Evolutionary conservation across 2,329 filamentous ascomycete species (phyloP), one percentile per base, ranked within the genome.

Genomic region (Aspergillus hortae): DNA sequence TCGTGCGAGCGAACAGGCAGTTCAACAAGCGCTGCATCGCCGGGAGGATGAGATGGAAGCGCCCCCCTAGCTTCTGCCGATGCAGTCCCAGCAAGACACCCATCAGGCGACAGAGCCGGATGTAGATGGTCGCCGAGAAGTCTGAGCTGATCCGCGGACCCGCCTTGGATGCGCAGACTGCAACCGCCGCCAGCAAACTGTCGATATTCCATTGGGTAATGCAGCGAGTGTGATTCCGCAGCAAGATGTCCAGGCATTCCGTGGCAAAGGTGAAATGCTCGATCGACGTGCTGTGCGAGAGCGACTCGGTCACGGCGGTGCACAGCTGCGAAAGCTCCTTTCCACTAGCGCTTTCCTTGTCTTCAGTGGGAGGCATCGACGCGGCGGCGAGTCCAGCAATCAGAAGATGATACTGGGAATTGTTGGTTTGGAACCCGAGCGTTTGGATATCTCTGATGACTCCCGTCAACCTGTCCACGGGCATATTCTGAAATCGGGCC

Each of bases 31-130:
- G 68, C 59, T 84, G 79, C 52, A 86, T 74, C 11, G 80, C 70
- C 0, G 77, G 74, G 5, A 84, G 67, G 14, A 86, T 67, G 10
- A 86, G 70, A 60, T 86, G 82, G 67, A 81, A 81, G 21, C 84
- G 80, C 6, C 82, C 82, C 33, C 80, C 79, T 9, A 86, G 70
- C 40, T 81, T 80, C 14, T 78, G 71, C 19, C 83, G 78, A 59
- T 85, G 79, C 11, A 84, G 73, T n/a, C 78, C 72, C 6, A 87
- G 67, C 6, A 85, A 66, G 0, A 76, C 67, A 7, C 77, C 77
- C 50, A 80, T 69, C 9, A 83, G 70, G 33, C 76, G 70, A 63
- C 81, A 85, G 9, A 85, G 68, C 40, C 80, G 77, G 4, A 74
- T 71, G 67, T 77, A 85, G 43, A 85, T 72, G 1, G 71, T 66